Evolutionary conservation across 192 early-diverging fungal species (phyloP).

Genomic region (Ambispora gerdemannii): DNA sequence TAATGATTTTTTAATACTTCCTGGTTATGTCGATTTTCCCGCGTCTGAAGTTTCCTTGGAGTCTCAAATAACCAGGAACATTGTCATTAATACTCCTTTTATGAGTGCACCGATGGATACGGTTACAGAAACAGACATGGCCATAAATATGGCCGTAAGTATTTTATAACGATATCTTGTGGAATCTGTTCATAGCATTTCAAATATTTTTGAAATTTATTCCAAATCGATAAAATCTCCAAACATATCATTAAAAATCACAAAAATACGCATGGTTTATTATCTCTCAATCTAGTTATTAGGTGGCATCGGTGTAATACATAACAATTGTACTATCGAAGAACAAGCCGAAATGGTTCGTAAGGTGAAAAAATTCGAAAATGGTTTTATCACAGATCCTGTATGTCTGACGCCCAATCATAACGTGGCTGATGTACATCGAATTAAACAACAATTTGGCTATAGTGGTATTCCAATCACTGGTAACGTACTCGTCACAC

Average conservation of each 20-base stretch:
- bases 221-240: too few relatives aligned
- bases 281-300: constrained; percentile 48
- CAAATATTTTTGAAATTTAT: too few relatives aligned
- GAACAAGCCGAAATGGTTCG: constrained; percentile 98
- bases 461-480: constrained; percentile 98
- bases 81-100: constrained; percentile 89
- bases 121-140: constrained; percentile 98
- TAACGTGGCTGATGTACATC: constrained; percentile 80
- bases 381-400: constrained; percentile 97
- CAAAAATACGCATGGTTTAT: constrained; percentile 13
- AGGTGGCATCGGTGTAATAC: constrained; percentile 96
- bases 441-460: constrained; percentile 83
- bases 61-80: constrained; percentile 85
- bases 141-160: constrained; percentile 92
- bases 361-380: constrained; percentile 97
- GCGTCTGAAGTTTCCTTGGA: constrained; percentile 76
- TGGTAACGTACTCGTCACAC: constrained; percentile 49
- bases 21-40: constrained; percentile 93
- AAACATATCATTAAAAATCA: too few relatives aligned
- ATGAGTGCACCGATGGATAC: constrained; percentile 98
- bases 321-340: constrained; percentile 94
- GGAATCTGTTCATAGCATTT: neutral
- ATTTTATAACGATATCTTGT: neutral
- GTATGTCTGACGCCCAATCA: constrained; percentile 77
- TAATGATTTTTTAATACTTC: constrained; percentile 97